Conservation (phyloP, 106 monocot genomes). For the Phalaenopsis equestris region DNA sequence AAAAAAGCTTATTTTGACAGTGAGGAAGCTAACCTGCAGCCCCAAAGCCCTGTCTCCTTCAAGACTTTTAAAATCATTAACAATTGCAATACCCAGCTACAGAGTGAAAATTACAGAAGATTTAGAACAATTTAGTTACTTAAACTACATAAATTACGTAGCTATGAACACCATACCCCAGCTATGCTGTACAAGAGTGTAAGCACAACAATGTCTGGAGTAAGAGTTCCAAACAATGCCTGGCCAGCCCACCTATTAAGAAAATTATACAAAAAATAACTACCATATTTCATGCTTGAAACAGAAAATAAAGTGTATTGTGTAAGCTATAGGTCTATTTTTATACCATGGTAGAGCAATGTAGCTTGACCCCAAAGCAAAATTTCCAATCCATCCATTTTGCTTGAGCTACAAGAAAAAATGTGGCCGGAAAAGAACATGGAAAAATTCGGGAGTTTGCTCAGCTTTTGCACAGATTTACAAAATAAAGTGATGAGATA, state of each 20-base stretch:
- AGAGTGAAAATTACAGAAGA: constrained; percentile 1
- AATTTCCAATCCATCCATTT: constrained; percentile 95
- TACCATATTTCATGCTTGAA: background rate
- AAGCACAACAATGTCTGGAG: constrained; percentile 79
- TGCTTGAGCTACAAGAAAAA: constrained; percentile 75
- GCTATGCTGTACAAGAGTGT: constrained; percentile 93
- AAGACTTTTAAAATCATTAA: constrained; percentile 95
- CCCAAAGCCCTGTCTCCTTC: constrained; percentile 86
- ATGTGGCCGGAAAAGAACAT: background rate
- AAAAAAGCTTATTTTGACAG: background rate
- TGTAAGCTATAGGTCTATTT: background rate
- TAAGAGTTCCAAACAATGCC: constrained; percentile 89
- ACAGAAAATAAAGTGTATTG: background rate
- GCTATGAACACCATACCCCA: constrained; percentile 44
- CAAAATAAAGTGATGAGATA: background rate
- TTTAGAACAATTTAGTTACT: background rate
- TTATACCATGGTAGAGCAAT: constrained; percentile 92
- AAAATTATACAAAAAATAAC: constrained; percentile 3
- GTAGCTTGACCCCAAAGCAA: constrained; percentile 79
- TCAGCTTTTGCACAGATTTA: background rate
- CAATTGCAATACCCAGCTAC: constrained; percentile 90
- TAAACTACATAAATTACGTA: background rate
- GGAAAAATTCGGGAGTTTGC: background rate
- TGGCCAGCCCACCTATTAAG: constrained; percentile 95
- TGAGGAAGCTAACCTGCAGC: constrained; percentile 53